Evolutionary conservation across 2,329 filamentous ascomycete species (phyloP).

Genomic region (Orbilia brochopaga): DNA sequence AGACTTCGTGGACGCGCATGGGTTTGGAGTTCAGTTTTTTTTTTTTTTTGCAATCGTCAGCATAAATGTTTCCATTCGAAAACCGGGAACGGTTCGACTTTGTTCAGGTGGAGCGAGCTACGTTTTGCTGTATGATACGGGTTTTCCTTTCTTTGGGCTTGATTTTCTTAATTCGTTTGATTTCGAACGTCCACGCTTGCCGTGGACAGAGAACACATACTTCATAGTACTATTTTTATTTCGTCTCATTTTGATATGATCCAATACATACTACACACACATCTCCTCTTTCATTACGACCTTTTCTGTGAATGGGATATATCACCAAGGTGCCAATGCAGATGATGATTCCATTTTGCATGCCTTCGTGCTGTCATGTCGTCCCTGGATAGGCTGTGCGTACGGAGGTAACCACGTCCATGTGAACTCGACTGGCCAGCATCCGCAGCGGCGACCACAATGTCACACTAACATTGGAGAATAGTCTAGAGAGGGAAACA

Average conservation of each 20-base stretch:
- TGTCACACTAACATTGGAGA: too few relatives aligned
- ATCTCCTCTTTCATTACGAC: neutral
- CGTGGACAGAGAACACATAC: constrained; percentile 13
- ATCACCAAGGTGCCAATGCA: too few relatives aligned
- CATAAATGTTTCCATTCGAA: constrained; percentile 13
- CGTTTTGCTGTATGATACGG: constrained; percentile 46
- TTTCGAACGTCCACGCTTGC: constrained; percentile 6
- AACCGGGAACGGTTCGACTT: constrained; percentile 33
- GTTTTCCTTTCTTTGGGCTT: constrained; percentile 10
- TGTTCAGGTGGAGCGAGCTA: constrained; percentile 44
- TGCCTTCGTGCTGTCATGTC: constrained; percentile 3
- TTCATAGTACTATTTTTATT: too few relatives aligned
- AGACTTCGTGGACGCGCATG: constrained; percentile 44
- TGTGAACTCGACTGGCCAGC: too few relatives aligned
- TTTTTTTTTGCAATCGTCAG: constrained; percentile 35
- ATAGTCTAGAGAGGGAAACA: neutral
- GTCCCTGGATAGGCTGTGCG: constrained; percentile 6
- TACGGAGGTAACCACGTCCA: neutral
- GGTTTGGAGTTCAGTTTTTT: constrained; percentile 48
- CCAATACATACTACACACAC: too few relatives aligned
- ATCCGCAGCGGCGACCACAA: too few relatives aligned
- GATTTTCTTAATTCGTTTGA: neutral
- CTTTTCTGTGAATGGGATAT: too few relatives aligned
- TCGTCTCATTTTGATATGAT: too few relatives aligned
- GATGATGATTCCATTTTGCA: neutral